A percentile compares a stretch with the other conserved stretches of the same genome.
phyloP scores from a whole-genome alignment of 805 yeast species.

The Candida sonorensis region DNA sequence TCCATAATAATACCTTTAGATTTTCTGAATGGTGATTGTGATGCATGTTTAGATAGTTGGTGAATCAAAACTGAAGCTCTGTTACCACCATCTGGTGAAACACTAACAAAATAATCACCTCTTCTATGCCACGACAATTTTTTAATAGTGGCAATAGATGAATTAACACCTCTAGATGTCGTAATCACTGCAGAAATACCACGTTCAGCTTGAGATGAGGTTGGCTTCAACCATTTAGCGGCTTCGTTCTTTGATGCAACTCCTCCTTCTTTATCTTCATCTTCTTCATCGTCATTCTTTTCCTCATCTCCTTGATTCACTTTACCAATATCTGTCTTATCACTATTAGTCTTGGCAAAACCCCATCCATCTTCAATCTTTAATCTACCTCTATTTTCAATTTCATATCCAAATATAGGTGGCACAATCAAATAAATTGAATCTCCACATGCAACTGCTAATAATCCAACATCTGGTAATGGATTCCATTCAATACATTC shows the following conservation, averaged over 20 bases:
- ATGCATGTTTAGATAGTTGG: conserved; percentile 86
- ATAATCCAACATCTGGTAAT: conserved; percentile 58
- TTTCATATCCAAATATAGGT: conserved; percentile 82
- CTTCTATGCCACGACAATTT: conserved; percentile 91
- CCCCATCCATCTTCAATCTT: conserved; percentile 91
- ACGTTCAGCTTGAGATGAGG: conserved; percentile 45
- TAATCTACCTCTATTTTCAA: conserved; percentile 74
- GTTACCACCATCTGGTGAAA: conserved; percentile 89
- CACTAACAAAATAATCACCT: conserved; percentile 94
- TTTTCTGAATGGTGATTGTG: conserved; percentile 93
- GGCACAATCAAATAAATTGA: conserved; percentile 75
- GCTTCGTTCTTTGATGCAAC: conserved; percentile 38
- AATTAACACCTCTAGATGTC: conserved; percentile 30
- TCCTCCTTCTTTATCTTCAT: conserved; percentile 15
- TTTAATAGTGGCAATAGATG: conserved; percentile 58
- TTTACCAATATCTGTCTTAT: conserved; percentile 19
- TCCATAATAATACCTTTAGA: conserved; percentile 93
- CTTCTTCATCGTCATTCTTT: conserved; percentile 27
- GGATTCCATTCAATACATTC: conserved; percentile 92
- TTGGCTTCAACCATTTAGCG: conserved; percentile 82
- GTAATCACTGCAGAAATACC: conserved; percentile 74
- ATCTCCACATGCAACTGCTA: conserved; percentile 83
- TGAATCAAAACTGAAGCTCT: conserved; percentile 81
- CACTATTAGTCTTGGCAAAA: conserved; percentile 41
- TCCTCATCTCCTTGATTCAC: conserved; percentile 36